A percentile compares a stretch with the other conserved stretches of the same genome.
These are phyloP conservation scores for Pseudevernia furfuracea DNA, from an alignment of 495 filamentous ascomycete species.

Conservation along the genomic window DNA sequence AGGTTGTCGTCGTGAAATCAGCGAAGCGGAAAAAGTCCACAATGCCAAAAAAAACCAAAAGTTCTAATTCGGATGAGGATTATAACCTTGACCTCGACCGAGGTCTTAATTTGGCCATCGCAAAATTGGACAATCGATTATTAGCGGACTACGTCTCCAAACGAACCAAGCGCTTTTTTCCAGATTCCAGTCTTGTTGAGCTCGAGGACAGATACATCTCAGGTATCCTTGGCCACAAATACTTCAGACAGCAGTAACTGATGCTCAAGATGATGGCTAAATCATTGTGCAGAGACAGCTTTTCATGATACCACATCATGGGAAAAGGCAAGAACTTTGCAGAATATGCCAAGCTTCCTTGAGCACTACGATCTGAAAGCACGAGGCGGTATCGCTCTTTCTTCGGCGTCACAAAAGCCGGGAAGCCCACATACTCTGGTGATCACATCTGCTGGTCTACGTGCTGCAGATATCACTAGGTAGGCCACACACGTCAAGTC, in stretches of 20 bases:
- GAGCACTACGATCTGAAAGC: slow-evolving; percentile 53
- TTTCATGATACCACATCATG: slow-evolving; percentile 71
- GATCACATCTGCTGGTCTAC: slow-evolving; percentile 17
- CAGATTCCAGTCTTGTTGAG: slow-evolving; percentile 72
- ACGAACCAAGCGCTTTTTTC: slow-evolving; percentile 66
- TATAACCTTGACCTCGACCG: slow-evolving; percentile 51
- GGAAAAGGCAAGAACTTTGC: slow-evolving; percentile 50
- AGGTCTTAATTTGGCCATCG: slow-evolving; percentile 75
- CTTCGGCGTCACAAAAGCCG: slow-evolving; percentile 54
- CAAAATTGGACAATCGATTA: slow-evolving; percentile 69
- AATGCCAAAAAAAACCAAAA: slow-evolving; percentile 40
- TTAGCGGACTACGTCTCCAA: slow-evolving; percentile 84
- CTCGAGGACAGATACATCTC: slow-evolving; percentile 74
- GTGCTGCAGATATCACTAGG: slow-evolving; percentile 20
- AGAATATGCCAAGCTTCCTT: slow-evolving; percentile 70
- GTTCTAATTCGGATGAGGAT: slow-evolving; percentile 45
- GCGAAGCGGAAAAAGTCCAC: slow-evolving; percentile 45
- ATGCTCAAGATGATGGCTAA: slow-evolving; percentile 20
- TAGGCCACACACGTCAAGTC: slow-evolving; percentile 3
- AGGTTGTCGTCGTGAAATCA: slow-evolving; percentile 20
- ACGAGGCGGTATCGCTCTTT: slow-evolving; percentile 40
- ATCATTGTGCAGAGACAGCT: slow-evolving; percentile 37
- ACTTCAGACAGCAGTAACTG: not conserved
- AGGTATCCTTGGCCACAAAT: slow-evolving; percentile 40
- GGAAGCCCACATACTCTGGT: slow-evolving; percentile 71